Evolutionary conservation across 2,329 filamentous ascomycete genomes (phyloP), one percentile per base, ranked within the genome.

Genomic region (Diaporthe caulivora): DNA sequence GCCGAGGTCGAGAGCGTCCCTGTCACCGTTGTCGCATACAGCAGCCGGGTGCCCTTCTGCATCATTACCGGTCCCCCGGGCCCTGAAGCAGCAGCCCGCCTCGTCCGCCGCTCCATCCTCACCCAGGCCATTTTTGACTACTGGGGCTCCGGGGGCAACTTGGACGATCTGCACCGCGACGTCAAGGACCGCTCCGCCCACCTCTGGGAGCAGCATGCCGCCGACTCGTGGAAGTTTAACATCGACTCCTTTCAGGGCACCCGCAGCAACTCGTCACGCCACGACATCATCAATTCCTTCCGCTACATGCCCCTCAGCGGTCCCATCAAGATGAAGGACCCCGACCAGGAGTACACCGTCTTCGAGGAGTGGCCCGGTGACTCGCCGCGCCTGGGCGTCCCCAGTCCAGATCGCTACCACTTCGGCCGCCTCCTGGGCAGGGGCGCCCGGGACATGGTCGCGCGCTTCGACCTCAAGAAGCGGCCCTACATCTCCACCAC

Each of bases 401-500:
- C 83, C n/a, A 84, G 89, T 2, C 92, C 92, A 0, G 86, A 90
- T 47, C 84, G 84, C 51, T 84, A 95, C 31, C 93, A 93, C 79
- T 88, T 98, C 34, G 95, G 94, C 15, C 91, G 95, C 11, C 90
- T 90, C 72, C 81, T 98, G 31, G 92, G 87, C 2, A 84, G 85
- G 17, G 92, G 93, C 2, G 89, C 89, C 3, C 89, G 96, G 57
- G 90, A 93, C 70, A 86, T 92, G 7, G 87, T 94, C 42, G 86
- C 89, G 47, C 93, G 89, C 31, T 97, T 95, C 79, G 95, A 98
- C 81, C 87, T 99, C 29, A 99, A 99, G 87, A 98, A 97, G 83
- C 88, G 97, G 37, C 89, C 89, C 51, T 99, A 99, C 81, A 98
- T 99, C 78, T 95, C 93, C 77, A 98, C 96, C 0, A 99, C 97